These are phyloP conservation scores for Nicotiana noctiflora DNA, from an alignment of 257 asterid species.

Conservation along the genomic window DNA sequence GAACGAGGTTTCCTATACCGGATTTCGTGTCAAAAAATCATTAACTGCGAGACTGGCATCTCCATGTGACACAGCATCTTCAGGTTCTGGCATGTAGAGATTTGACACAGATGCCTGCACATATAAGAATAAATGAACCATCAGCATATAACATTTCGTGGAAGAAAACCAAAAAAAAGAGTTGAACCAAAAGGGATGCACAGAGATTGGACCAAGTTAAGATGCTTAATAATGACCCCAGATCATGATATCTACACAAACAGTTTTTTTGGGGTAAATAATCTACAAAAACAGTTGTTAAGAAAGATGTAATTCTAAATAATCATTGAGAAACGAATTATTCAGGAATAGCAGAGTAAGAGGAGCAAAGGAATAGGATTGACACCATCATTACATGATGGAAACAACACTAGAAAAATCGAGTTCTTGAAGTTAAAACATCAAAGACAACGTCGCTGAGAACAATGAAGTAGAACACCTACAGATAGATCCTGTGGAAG, in stretches of 20 bases:
- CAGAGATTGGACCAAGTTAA: background rate
- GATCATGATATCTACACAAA: background rate
- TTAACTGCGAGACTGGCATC: constrained; percentile 89
- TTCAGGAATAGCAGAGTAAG: background rate
- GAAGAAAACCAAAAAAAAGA: background rate
- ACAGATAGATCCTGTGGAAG: background rate
- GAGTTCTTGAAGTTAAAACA: background rate
- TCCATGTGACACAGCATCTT: constrained; percentile 95
- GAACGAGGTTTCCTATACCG: background rate
- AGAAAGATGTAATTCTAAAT: background rate
- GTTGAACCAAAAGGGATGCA: background rate
- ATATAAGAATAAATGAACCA: constrained; percentile 9
- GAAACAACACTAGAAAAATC: background rate
- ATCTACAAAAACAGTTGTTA: background rate
- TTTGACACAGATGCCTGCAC: constrained; percentile 61
- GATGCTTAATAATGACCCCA: background rate
- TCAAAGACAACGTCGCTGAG: background rate
- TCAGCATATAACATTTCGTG: background rate
- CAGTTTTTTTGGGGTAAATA: too few relatives aligned
- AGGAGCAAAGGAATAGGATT: background rate
- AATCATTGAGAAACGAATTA: background rate
- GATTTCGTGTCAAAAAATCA: constrained; percentile 73
- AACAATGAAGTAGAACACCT: background rate
- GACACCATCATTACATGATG: background rate
- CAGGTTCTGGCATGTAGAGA: constrained; percentile 94